Percentiles rank a stretch among this genome's conserved stretches.
Evolutionary conservation across 495 filamentous ascomycete genomes (phyloP).

Genomic region (Neurospora discreta): DNA sequence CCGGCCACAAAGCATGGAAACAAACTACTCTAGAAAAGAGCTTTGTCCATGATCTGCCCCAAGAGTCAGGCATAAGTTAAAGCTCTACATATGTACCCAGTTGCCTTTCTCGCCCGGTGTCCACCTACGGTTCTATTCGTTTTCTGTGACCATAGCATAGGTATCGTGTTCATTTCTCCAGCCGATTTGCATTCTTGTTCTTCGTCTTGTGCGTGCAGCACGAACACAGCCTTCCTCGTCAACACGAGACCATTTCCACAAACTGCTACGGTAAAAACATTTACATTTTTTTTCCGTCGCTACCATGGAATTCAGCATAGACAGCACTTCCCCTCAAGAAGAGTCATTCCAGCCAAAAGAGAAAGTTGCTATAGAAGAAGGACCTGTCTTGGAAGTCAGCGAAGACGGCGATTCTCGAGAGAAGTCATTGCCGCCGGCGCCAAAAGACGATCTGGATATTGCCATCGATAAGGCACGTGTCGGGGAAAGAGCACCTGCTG

Average conservation of each 20-base stretch:
- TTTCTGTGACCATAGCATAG: no score
- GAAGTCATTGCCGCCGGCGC: not conserved
- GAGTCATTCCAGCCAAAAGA: not conserved
- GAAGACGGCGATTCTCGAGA: not conserved
- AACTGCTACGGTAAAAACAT: not conserved
- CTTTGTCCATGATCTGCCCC: not conserved
- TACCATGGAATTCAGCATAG: not conserved
- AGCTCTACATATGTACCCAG: not conserved
- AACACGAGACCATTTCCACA: not conserved
- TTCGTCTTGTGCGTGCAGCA: not conserved
- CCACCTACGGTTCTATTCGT: no score
- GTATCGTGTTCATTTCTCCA: not conserved
- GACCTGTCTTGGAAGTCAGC: not conserved
- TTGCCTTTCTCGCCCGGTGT: no score
- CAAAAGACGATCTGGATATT: not conserved
- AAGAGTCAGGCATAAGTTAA: not conserved
- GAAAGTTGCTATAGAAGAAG: not conserved
- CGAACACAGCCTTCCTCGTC: not conserved
- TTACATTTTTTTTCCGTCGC: not conserved
- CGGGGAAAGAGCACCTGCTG: not conserved
- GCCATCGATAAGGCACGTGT: not conserved
- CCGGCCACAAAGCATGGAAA: not conserved
- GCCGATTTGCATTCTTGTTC: not conserved
- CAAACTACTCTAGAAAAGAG: not conserved
- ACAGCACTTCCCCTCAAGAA: not conserved